Evolutionary conservation across 2,329 filamentous ascomycete species (phyloP).

Genomic region (Ceratocystis variospora): DNA sequence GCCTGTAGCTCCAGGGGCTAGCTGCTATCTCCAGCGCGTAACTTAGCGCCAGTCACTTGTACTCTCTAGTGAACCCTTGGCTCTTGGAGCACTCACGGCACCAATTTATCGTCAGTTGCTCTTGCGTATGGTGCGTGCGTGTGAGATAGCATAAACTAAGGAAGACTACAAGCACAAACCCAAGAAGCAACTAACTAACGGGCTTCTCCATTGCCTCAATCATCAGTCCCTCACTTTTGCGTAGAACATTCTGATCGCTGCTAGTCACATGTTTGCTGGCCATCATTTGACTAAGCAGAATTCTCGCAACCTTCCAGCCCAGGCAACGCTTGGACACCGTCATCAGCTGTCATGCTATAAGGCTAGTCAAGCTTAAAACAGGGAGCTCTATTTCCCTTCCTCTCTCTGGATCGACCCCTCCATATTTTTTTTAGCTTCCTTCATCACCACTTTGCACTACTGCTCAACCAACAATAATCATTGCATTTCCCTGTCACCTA

Average conservation of each 20-base stretch:
- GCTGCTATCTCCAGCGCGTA: too few relatives aligned
- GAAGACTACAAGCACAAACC: too few relatives aligned
- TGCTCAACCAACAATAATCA: not conserved
- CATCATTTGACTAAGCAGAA: not conserved
- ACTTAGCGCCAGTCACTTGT: too few relatives aligned
- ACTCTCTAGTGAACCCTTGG: too few relatives aligned
- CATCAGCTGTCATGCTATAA: not conserved
- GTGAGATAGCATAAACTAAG: too few relatives aligned
- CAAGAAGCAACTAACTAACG: too few relatives aligned
- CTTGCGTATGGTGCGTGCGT: too few relatives aligned
- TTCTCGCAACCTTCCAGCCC: not conserved
- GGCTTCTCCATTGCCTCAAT: too few relatives aligned
- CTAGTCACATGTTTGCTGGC: not conserved
- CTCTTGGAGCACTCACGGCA: not conserved
- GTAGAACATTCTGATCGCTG: not conserved
- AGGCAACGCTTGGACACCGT: slow-evolving; percentile 9
- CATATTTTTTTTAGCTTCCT: not conserved
- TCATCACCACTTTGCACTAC: not conserved
- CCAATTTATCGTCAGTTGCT: too few relatives aligned
- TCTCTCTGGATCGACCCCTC: not conserved
- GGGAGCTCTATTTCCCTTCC: not conserved
- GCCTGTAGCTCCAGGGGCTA: too few relatives aligned
- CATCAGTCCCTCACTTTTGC: not conserved
- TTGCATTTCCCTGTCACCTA: not conserved
- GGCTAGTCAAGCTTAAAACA: not conserved